phyloP scores from a whole-genome alignment of 139 green algal genomes.

The Zygnema cylindricum region DNA sequence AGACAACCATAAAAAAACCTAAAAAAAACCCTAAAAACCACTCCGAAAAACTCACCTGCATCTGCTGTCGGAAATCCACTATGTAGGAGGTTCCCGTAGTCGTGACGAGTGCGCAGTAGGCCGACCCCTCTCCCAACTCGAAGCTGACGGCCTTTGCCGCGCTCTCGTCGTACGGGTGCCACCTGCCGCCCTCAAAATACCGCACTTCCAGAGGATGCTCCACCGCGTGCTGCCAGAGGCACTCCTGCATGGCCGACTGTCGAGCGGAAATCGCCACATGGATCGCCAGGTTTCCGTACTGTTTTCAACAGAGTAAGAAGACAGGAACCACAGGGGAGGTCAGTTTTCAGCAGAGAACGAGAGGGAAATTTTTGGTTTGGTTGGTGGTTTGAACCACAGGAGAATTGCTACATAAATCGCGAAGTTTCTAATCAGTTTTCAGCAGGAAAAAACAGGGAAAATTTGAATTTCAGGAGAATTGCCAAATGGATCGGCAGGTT shows the following conservation, averaged over 20 bases:
- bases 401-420: too few species aligned
- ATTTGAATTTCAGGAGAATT: too few species aligned
- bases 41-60: conserved; percentile 25
- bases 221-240: conserved; percentile 24
- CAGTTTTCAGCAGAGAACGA: too few species aligned
- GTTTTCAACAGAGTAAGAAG: too few species aligned
- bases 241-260: conserved; percentile 30
- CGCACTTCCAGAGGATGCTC: conserved; percentile 29
- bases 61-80: conserved; percentile 50
- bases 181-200: conserved; percentile 28
- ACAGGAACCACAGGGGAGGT: too few species aligned
- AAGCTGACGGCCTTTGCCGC: conserved; percentile 30
- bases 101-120: conserved; percentile 30
- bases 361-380: too few species aligned
- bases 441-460: too few species aligned
- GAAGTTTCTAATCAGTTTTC: too few species aligned
- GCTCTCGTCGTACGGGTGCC: conserved; percentile 38
- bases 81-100: conserved; percentile 46
- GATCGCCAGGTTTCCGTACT: conserved; percentile 45
- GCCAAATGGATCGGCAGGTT: too few species aligned
- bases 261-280: conserved; percentile 31
- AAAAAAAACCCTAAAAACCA: neutral
- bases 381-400: too few species aligned
- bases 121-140: conserved; percentile 50
- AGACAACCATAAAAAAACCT: too few species aligned